A percentile compares a stretch with the other conserved stretches of the same genome.
These are phyloP conservation scores for Podospora anserina DNA, from an alignment of 495 filamentous ascomycete genomes.

Conservation along the genomic window DNA sequence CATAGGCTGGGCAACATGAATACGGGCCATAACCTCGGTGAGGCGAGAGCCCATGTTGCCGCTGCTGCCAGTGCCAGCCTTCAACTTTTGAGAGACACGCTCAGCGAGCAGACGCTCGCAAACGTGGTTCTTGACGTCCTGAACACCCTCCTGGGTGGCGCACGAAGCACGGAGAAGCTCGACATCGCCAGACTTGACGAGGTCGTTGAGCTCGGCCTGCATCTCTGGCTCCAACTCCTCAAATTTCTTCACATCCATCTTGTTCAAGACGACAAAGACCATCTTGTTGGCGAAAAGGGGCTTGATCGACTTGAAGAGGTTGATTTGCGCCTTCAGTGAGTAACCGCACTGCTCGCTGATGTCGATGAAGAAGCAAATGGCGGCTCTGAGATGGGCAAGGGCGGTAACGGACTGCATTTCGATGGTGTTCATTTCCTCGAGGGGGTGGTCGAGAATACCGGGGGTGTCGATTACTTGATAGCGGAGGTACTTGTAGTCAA, in stretches of 20 bases:
- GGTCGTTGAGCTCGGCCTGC: slow-evolving; percentile 69
- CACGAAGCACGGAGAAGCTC: slow-evolving; percentile 90
- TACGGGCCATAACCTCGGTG: slow-evolving; percentile 83
- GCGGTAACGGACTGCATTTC: slow-evolving; percentile 98
- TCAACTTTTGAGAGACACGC: slow-evolving; percentile 90
- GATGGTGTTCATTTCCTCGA: slow-evolving; percentile 99
- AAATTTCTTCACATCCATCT: slow-evolving; percentile 85
- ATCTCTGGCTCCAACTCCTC: slow-evolving; percentile 84
- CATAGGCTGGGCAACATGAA: slow-evolving; percentile 91
- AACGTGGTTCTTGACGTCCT: slow-evolving; percentile 88
- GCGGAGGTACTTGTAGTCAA: slow-evolving; percentile 83
- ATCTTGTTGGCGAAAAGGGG: slow-evolving; percentile 96
- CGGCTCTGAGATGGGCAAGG: slow-evolving; percentile 90
- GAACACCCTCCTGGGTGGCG: slow-evolving; percentile 91
- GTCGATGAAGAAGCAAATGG: slow-evolving; percentile 97
- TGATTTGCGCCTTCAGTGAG: slow-evolving; percentile 83
- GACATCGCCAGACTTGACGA: slow-evolving; percentile 81
- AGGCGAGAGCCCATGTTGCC: slow-evolving; percentile 73
- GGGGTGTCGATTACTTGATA: slow-evolving; percentile 72
- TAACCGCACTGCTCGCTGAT: slow-evolving; percentile 95
- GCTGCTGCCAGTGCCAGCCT: slow-evolving; percentile 73
- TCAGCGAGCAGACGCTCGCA: slow-evolving; percentile 91
- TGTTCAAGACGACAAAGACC: slow-evolving; percentile 95
- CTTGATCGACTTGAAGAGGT: slow-evolving; percentile 92
- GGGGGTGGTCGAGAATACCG: slow-evolving; percentile 82